Evolutionary conservation across 805 yeast genomes (phyloP).

Genomic region (Kuraishia borneana): DNA sequence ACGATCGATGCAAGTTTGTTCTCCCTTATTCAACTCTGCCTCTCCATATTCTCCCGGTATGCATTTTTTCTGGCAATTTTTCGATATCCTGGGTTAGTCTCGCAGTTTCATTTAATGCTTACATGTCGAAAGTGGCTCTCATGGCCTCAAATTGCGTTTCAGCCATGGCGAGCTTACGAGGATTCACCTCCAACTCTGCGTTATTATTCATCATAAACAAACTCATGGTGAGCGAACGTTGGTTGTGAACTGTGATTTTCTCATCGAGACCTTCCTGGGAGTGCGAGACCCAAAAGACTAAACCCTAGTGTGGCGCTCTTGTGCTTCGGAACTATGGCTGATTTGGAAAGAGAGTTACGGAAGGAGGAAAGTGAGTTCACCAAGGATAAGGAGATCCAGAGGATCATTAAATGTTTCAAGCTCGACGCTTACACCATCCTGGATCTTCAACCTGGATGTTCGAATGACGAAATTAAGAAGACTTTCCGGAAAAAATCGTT

Average conservation of each 20-base stretch:
- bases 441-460: slow-evolving; percentile 30
- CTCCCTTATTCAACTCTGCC: slow-evolving; percentile 77
- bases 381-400: slow-evolving; percentile 39
- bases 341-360: slow-evolving; percentile 1
- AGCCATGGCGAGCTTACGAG: slow-evolving; percentile 51
- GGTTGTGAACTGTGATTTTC: no score
- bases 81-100: slow-evolving; percentile 29
- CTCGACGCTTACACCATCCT: slow-evolving; percentile 46
- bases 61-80: slow-evolving; percentile 65
- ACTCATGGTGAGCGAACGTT: no score
- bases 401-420: slow-evolving; percentile 36
- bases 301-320: no score
- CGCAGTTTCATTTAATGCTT: slow-evolving; percentile 8
- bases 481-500: slow-evolving; percentile 47
- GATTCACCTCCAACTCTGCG: slow-evolving; percentile 42
- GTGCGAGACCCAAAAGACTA: no score
- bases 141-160: slow-evolving; percentile 60
- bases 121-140: slow-evolving; percentile 39
- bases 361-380: slow-evolving; percentile 4
- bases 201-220: slow-evolving; percentile 38
- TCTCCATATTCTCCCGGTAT: slow-evolving; percentile 81
- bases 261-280: background rate
- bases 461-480: slow-evolving; percentile 28
- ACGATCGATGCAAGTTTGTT: slow-evolving; percentile 69
- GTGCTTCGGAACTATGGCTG: no score